Evolutionary conservation across 108 stramenopile species (phyloP).

Genomic region (Conticribra guillardii): DNA sequence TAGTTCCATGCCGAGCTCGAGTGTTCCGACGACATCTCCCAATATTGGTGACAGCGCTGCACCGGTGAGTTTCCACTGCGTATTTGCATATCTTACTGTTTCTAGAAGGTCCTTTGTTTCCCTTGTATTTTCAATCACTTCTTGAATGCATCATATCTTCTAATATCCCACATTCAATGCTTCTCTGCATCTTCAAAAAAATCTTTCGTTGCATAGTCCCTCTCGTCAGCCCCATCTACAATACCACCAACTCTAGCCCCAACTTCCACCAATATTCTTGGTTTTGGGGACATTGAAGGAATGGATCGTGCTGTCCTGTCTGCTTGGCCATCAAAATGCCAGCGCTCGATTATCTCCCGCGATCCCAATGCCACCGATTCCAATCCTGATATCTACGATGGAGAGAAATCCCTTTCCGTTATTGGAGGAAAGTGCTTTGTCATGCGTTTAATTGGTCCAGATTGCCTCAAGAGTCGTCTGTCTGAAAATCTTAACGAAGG

Average conservation of each 20-base stretch:
- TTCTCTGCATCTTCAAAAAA: not conserved
- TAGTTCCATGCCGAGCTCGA: not conserved
- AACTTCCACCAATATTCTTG: slow-evolving; percentile 1
- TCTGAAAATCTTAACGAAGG: slow-evolving; percentile 10
- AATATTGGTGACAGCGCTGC: not conserved
- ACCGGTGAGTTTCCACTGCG: not conserved
- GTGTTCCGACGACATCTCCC: not conserved
- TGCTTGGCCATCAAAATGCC: slow-evolving; percentile 15
- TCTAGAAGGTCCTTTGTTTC: not conserved
- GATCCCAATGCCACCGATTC: not conserved
- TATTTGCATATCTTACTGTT: not conserved
- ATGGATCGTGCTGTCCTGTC: not conserved
- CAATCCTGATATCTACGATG: slow-evolving; percentile 19
- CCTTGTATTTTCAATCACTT: not conserved
- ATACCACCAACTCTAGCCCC: slow-evolving; percentile 8
- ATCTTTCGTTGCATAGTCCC: not conserved
- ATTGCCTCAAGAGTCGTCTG: slow-evolving; percentile 15
- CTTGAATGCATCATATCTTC: not conserved
- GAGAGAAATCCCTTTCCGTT: not conserved
- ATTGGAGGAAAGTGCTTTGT: slow-evolving; percentile 33
- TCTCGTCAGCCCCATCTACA: not conserved
- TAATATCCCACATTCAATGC: not conserved
- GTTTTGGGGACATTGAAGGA: slow-evolving; percentile 30
- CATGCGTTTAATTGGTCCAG: slow-evolving; percentile 19
- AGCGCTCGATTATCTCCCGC: not conserved